phyloP scores from a whole-genome alignment of 495 filamentous ascomycete species.

The Astrothelium subdiscretum region DNA sequence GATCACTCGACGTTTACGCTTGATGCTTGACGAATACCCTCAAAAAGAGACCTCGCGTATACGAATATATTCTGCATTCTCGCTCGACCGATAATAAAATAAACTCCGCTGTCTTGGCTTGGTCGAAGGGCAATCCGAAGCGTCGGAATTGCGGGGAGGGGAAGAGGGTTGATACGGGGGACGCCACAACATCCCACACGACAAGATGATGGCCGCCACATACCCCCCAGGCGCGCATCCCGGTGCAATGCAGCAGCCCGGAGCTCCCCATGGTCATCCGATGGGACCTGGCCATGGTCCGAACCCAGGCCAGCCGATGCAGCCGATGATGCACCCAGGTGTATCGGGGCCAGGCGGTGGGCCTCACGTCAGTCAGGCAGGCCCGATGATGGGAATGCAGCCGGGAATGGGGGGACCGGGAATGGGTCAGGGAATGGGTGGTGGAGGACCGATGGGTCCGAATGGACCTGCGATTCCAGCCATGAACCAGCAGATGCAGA shows the following conservation, averaged over 20 bases:
- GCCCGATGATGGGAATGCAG: conserved; percentile 75
- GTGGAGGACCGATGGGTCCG: conserved; percentile 38
- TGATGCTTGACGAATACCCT: not conserved
- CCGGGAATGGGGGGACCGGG: conserved; percentile 41
- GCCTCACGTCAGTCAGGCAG: conserved; percentile 67
- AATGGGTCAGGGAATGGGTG: conserved; percentile 32
- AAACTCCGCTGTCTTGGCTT: not conserved
- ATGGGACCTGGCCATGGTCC: conserved; percentile 57
- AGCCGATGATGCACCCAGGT: conserved; percentile 72
- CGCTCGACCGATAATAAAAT: not conserved
- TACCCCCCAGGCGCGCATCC: conserved; percentile 52
- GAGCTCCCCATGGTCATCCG: conserved; percentile 67
- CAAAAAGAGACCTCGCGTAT: not conserved
- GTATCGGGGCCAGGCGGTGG: conserved; percentile 63
- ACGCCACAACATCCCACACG: not conserved
- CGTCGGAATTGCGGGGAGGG: not conserved
- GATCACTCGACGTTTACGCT: not conserved
- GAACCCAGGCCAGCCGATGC: conserved; percentile 56
- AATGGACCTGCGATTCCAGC: conserved; percentile 73
- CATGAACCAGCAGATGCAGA: conserved; percentile 56
- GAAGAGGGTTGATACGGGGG: not conserved
- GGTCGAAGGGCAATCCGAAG: not conserved
- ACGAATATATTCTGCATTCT: not conserved
- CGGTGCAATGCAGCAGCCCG: conserved; percentile 31
- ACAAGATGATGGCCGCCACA: conserved; percentile 32